These are phyloP conservation scores for Pneumocystis sp. DNA, from an alignment of 1,139 yeast species.

Conservation along the genomic window DNA sequence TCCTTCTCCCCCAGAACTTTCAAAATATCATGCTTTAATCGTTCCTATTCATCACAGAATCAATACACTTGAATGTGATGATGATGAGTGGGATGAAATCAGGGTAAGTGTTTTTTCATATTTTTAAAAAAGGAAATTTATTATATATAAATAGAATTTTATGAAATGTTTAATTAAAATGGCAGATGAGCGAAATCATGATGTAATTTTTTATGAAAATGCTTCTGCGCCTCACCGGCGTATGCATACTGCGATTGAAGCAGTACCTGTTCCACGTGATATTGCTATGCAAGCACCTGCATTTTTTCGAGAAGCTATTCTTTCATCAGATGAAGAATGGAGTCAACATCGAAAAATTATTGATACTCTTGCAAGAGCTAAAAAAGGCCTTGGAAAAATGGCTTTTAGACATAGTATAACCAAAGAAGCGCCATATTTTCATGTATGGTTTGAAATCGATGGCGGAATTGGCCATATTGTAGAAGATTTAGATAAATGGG, in stretches of 20 bases:
- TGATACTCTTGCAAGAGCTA: slow-evolving; percentile 19
- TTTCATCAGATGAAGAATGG: slow-evolving; percentile 30
- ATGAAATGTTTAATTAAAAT: slow-evolving; percentile 30
- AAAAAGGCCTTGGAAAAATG: slow-evolving; percentile 19
- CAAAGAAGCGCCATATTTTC: slow-evolving; percentile 36
- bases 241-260: slow-evolving; percentile 31
- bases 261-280: slow-evolving; percentile 30
- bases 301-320: slow-evolving; percentile 30
- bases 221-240: slow-evolving; percentile 23
- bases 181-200: slow-evolving; percentile 27
- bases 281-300: slow-evolving; percentile 25
- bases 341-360: slow-evolving; percentile 28
- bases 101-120: slow-evolving; percentile 15
- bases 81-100: slow-evolving; percentile 34
- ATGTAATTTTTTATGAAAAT: slow-evolving; percentile 34
- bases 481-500: slow-evolving; percentile 31
- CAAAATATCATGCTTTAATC: slow-evolving; percentile 26
- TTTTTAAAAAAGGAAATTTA: background rate
- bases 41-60: slow-evolving; percentile 31
- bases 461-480: slow-evolving; percentile 41
- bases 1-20: slow-evolving; percentile 29
- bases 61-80: slow-evolving; percentile 31
- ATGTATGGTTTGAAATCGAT: slow-evolving; percentile 33
- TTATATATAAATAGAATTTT: slow-evolving; percentile 20
- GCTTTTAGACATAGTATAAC: slow-evolving; percentile 31